Evolutionary conservation across 1,284 basidiomycete species (phyloP).

Genomic region (Puccinia triticina): DNA sequence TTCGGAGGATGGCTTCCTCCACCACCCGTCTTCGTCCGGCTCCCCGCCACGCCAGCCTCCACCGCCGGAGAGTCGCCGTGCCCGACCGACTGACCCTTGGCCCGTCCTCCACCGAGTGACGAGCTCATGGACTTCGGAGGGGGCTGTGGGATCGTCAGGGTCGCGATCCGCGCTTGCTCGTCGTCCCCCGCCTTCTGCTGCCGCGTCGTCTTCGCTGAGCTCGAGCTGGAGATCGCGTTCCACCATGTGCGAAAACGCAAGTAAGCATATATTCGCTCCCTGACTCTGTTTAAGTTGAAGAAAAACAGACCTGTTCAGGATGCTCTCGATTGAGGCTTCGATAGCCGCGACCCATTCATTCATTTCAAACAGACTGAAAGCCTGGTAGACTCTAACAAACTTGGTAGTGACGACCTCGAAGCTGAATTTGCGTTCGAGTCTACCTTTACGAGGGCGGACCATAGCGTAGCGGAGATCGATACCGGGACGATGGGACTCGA

Average conservation of each 20-base stretch:
- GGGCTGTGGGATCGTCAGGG: background rate
- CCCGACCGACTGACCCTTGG: too few species aligned
- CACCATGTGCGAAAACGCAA: background rate
- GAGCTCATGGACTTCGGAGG: too few species aligned
- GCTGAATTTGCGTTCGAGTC: conserved; percentile 54
- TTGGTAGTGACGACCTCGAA: conserved; percentile 65
- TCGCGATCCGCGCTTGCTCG: background rate
- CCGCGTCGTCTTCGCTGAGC: background rate
- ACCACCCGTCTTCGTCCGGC: too few species aligned
- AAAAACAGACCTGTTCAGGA: conserved; percentile 62
- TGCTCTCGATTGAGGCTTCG: conserved; percentile 64
- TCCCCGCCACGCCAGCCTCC: too few species aligned
- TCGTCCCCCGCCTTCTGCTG: background rate
- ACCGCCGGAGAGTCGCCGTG: too few species aligned
- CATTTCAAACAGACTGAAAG: conserved; percentile 63
- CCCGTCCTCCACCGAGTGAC: too few species aligned
- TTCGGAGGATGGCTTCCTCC: too few species aligned
- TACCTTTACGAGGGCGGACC: conserved; percentile 56
- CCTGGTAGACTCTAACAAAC: conserved; percentile 64
- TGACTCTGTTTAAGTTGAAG: background rate
- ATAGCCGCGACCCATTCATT: conserved; percentile 65
- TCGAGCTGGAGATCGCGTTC: background rate
- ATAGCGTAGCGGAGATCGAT: conserved; percentile 59
- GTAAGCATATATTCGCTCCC: background rate
- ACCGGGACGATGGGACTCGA: conserved; percentile 48